phyloP scores from a whole-genome alignment of 2,329 filamentous ascomycete species.

The Intubia oerlemansii region DNA sequence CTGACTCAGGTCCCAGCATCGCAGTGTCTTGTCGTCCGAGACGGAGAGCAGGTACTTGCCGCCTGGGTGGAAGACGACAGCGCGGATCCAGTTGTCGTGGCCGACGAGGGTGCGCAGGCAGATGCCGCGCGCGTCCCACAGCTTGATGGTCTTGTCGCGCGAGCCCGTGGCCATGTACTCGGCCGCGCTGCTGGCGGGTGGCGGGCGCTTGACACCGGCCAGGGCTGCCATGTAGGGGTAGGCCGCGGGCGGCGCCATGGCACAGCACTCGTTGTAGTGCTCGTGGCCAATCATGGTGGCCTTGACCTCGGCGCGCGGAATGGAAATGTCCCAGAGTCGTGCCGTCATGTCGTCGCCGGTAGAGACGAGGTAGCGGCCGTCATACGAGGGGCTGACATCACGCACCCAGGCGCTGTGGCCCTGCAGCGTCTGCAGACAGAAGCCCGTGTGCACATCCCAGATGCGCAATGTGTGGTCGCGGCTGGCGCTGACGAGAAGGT shows the following conservation, averaged over 20 bases:
- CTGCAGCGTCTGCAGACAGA: slow-evolving; percentile 73
- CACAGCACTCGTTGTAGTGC: slow-evolving; percentile 67
- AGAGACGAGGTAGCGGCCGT: slow-evolving; percentile 67
- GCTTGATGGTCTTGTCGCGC: slow-evolving; percentile 71
- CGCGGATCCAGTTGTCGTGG: slow-evolving; percentile 88
- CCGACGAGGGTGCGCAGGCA: slow-evolving; percentile 67
- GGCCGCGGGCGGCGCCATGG: slow-evolving; percentile 58
- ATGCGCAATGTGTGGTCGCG: slow-evolving; percentile 69
- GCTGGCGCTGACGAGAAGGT: slow-evolving; percentile 69
- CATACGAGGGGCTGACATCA: slow-evolving; percentile 60
- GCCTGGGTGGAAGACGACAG: slow-evolving; percentile 71
- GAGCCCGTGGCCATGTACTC: slow-evolving; percentile 83
- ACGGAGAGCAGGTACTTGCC: slow-evolving; percentile 78
- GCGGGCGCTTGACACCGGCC: slow-evolving; percentile 67
- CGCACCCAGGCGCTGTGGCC: slow-evolving; percentile 86
- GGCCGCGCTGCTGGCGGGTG: slow-evolving; percentile 48
- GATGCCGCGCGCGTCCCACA: slow-evolving; percentile 75
- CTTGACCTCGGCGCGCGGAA: slow-evolving; percentile 45
- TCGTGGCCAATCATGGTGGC: slow-evolving; percentile 71
- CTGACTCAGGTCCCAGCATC: slow-evolving; percentile 85
- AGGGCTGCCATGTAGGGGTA: slow-evolving; percentile 60
- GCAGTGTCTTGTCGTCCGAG: slow-evolving; percentile 74
- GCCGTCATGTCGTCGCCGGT: slow-evolving; percentile 66
- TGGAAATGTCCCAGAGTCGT: slow-evolving; percentile 67
- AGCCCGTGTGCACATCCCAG: slow-evolving; percentile 87